phyloP scores from a whole-genome alignment of 106 monocot genomes.

The Dendrobium huoshanense region DNA sequence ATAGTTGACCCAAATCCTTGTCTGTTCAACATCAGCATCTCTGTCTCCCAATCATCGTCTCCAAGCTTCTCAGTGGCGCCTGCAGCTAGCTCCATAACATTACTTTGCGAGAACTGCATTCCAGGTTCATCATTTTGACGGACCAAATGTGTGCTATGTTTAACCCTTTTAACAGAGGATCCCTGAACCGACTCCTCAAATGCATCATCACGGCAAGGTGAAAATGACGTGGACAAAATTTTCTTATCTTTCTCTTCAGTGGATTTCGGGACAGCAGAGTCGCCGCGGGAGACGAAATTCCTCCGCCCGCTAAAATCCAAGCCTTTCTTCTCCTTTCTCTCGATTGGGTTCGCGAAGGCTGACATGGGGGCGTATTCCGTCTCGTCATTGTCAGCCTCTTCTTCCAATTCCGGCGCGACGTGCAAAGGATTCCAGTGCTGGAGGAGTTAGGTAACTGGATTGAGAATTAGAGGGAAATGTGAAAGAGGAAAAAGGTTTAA shows the following conservation, averaged over 20 bases:
- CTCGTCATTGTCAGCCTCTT: slow-evolving; percentile 36
- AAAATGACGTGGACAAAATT: background rate
- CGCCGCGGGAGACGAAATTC: slow-evolving; percentile 24
- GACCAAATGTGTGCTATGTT: background rate
- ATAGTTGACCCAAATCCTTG: slow-evolving; percentile 12
- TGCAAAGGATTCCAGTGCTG: slow-evolving; percentile 60
- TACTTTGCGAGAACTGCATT: background rate
- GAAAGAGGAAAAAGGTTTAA: background rate
- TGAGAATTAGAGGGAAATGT: background rate
- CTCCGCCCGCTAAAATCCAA: slow-evolving; percentile 70
- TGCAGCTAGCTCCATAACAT: background rate
- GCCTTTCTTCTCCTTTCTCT: slow-evolving; percentile 61
- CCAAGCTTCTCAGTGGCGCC: background rate
- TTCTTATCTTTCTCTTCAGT: slow-evolving; percentile 10
- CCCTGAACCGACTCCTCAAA: background rate
- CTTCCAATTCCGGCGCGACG: slow-evolving; percentile 9
- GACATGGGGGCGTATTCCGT: slow-evolving; percentile 27
- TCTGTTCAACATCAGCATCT: background rate
- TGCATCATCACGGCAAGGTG: background rate
- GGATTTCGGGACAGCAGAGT: background rate
- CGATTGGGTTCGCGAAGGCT: slow-evolving; percentile 28
- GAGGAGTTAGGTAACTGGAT: background rate
- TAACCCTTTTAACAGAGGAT: background rate
- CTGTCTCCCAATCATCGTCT: background rate
- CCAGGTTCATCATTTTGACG: background rate